Conservation (phyloP, 2,329 filamentous ascomycete species). For the Alternaria arborescens region DNA sequence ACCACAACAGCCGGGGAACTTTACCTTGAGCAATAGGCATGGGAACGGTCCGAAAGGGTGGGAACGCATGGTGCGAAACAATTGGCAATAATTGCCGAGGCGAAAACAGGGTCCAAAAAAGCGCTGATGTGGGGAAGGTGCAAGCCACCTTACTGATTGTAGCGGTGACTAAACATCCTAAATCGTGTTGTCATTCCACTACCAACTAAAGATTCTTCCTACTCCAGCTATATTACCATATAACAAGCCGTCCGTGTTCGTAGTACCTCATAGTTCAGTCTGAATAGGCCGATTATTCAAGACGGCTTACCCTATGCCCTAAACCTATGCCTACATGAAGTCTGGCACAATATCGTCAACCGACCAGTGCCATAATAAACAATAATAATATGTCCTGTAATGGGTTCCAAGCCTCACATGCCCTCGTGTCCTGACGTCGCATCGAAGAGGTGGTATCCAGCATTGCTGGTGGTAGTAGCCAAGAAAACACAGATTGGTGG, state of each 20-base stretch:
- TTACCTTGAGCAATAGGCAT: slow-evolving; percentile 17
- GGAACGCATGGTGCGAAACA: background rate
- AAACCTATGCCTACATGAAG: background rate
- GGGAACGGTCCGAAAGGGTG: slow-evolving; percentile 9
- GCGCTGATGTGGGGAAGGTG: slow-evolving; percentile 3
- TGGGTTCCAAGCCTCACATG: background rate
- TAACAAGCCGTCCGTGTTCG: background rate
- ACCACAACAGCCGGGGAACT: background rate
- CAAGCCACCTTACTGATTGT: slow-evolving; percentile 2
- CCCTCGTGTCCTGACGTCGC: slow-evolving; percentile 6
- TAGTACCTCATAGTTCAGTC: slow-evolving; percentile 2
- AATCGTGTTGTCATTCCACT: background rate
- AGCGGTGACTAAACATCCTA: background rate
- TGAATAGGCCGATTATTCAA: background rate
- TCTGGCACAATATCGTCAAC: background rate
- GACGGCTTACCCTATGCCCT: background rate
- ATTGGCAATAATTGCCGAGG: slow-evolving; percentile 8
- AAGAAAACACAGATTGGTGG: background rate
- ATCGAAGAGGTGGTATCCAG: slow-evolving; percentile 19
- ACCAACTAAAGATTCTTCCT: background rate
- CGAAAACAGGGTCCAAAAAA: background rate
- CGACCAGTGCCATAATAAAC: slow-evolving; percentile 13
- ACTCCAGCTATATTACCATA: background rate
- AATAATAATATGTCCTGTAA: slow-evolving; percentile 28
- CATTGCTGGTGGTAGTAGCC: background rate